A percentile compares a stretch with the other conserved stretches of the same genome.
Conservation (phyloP, 2,329 filamentous ascomycete species). For the Colletotrichum viniferum region DNA sequence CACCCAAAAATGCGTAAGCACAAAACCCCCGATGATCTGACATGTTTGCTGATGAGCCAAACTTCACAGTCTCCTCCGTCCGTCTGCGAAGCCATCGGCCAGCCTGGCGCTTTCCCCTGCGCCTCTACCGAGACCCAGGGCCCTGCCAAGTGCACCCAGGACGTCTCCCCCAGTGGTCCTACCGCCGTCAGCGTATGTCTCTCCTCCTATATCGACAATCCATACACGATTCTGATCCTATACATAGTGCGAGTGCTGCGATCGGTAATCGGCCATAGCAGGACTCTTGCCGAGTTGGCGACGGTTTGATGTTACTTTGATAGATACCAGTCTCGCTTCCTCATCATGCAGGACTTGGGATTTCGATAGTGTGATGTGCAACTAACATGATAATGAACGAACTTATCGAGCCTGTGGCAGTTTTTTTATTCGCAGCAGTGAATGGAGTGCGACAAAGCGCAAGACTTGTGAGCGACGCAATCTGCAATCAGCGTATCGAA, state of each 20-base stretch:
- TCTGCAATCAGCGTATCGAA: neutral
- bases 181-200: neutral
- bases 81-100: slow-evolving; percentile 1
- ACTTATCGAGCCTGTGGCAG: neutral
- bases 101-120: neutral
- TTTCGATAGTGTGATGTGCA: neutral
- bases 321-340: neutral
- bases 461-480: neutral
- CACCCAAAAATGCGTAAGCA: neutral
- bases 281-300: neutral
- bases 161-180: neutral
- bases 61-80: neutral
- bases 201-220: neutral
- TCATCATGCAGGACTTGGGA: neutral
- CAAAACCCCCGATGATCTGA: rapidly evolving
- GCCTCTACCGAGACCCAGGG: neutral
- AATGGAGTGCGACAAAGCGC: neutral
- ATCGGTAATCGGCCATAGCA: neutral
- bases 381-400: neutral
- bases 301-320: neutral
- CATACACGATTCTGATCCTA: neutral
- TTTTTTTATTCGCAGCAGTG: neutral
- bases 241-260: neutral
- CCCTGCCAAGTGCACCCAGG: neutral
- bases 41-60: neutral